These are phyloP conservation scores for Moelleriella libera DNA, from an alignment of 2,329 filamentous ascomycete species.

Conservation along the genomic window DNA sequence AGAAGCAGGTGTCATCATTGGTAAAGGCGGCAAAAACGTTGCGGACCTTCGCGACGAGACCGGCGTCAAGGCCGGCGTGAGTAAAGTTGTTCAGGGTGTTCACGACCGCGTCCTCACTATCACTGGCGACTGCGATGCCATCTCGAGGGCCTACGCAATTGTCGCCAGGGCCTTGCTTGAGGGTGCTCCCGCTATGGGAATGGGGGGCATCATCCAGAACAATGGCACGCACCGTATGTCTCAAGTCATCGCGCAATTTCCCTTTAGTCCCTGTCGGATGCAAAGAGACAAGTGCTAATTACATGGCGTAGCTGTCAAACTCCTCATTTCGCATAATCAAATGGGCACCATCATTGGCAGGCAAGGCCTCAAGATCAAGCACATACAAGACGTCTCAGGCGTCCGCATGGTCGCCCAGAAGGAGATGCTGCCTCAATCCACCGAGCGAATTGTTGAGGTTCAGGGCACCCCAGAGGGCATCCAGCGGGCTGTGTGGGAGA, in stretches of 20 bases:
- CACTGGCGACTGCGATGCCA: slow-evolving; percentile 75
- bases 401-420: slow-evolving; percentile 99
- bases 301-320: slow-evolving; percentile 61
- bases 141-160: slow-evolving; percentile 83
- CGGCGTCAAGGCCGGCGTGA: slow-evolving; percentile 93
- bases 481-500: slow-evolving; percentile 94
- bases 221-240: slow-evolving; percentile 82
- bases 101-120: slow-evolving; percentile 96
- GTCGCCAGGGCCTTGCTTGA: slow-evolving; percentile 86
- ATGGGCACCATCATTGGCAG: slow-evolving; percentile 99
- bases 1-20: slow-evolving; percentile 97
- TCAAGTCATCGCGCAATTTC: not conserved
- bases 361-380: slow-evolving; percentile 96
- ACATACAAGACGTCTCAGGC: slow-evolving; percentile 92
- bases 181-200: slow-evolving; percentile 86
- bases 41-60: slow-evolving; percentile 95
- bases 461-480: slow-evolving; percentile 92
- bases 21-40: slow-evolving; percentile 96
- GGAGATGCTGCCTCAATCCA: slow-evolving; percentile 98
- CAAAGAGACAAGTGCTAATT: not conserved
- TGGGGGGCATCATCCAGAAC: slow-evolving; percentile 78
- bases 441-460: slow-evolving; percentile 93
- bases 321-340: slow-evolving; percentile 98
- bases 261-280: not conserved
- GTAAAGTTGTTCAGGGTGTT: slow-evolving; percentile 95